Evolutionary conservation across 345 rosid species (phyloP), one percentile per base, ranked within the genome.

Genomic region (Cardiospermum halicacabum): DNA sequence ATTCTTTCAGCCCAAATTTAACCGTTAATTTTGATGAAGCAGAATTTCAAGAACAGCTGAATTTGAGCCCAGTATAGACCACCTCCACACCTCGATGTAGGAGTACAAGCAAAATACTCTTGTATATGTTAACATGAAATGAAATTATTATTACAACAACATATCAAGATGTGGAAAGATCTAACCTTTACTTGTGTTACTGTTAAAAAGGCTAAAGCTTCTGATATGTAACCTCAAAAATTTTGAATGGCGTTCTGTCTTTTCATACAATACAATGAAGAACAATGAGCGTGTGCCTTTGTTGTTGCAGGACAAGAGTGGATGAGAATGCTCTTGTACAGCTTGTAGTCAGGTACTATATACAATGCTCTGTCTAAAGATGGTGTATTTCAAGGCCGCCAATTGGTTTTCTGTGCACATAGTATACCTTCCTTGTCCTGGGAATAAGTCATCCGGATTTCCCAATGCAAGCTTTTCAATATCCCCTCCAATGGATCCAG

Each of bases 401-500:
- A 93, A 59, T 60, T 54, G 30, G 90, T 88, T 74, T 90, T 93
- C 39, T 90, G 94, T 0, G 92, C 96, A 72, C 96, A 88, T 54
- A 93, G 32, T 58, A 90, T 81, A 24, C 97, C 96, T 70, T 93
- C 97, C 73, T 82, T 84, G 9, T 85, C 82, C 81, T 90, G 89
- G 65, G 84, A 78, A 71, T 82, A 93, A 69, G 92, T 88, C 86
- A 88, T 80, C 56, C 96, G 80, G 49, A 93, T 93, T 68, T 93
- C 97, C 98, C 98, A 93, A 48, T 79, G 94, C 83, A 93, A 66
- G 58, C 87, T 88, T 72, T 73, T 85, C 73, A 93, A 60, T 32
- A 93, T 84, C 43, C 72, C 89, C 76, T 86, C 94, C 19, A 93
- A 51, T 2, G 89, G 85, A 53, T 86, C 86, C 6, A 93, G 69